Conservation (phyloP, 352 stramenopile species). For the Globisporangium recalcitrans region DNA sequence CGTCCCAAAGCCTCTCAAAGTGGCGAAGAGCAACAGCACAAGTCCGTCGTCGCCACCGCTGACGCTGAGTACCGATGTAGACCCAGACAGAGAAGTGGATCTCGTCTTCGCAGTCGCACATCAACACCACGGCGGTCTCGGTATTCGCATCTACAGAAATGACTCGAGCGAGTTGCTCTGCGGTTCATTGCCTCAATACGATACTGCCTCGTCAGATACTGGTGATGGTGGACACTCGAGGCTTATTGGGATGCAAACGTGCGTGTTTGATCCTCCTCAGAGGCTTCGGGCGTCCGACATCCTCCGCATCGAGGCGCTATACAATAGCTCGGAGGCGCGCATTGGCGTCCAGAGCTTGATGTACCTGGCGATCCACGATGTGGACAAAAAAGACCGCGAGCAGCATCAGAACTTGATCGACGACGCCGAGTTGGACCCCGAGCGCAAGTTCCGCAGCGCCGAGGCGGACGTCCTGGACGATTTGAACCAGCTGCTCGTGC, state of each 20-base stretch:
- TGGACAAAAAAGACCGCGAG: background rate
- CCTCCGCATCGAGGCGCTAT: conserved; percentile 11
- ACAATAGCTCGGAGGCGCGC: conserved; percentile 11
- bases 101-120: conserved; percentile 5
- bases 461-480: conserved; percentile 8
- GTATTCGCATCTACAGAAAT: conserved; percentile 3
- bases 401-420: background rate
- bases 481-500: conserved; percentile 5
- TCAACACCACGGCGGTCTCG: conserved; percentile 4
- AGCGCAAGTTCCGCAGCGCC: conserved; percentile 1
- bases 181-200: conserved; percentile 1
- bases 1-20: background rate
- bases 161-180: conserved; percentile 2
- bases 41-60: background rate
- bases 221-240: background rate
- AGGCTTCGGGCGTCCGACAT: background rate
- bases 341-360: conserved; percentile 11
- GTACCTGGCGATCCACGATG: conserved; percentile 12
- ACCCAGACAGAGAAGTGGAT: conserved; percentile 11
- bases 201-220: background rate
- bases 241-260: conserved; percentile 2
- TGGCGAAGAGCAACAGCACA: background rate
- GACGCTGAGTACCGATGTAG: background rate
- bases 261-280: conserved; percentile 5
- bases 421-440: background rate